Base-by-base conservation (phyloP, 495 filamentous ascomycete genomes). In the Lasiosphaeria miniovina region DNA sequence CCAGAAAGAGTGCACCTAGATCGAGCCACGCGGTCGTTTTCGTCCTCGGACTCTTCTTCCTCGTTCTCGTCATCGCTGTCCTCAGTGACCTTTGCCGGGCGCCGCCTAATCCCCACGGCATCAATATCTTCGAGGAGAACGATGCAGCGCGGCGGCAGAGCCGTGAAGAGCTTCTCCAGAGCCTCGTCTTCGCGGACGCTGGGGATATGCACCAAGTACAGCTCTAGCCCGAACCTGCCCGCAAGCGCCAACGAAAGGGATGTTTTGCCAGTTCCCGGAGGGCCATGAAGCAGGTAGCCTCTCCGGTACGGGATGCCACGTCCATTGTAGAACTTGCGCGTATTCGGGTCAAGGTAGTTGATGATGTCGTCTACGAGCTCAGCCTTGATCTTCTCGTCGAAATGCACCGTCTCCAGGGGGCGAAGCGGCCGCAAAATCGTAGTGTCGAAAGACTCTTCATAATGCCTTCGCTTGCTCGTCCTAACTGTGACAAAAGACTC, bases 301-400 rank as follows among this genome's bases (percentile, higher is more conserved):
- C 85, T 73, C 3, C 85, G 78, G 64, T 89, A 89, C 0, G 86
- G 86, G 61, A 89, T 83, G 32, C 84, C 85, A 36, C 85, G 82
- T n/a, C 78, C 71, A 33, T 84, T 80, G 68, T 93, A 94, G 79
- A 87, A 90, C 49, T 80, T 75, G 45, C 83, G 78, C 7, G 87
- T 91, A 9, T 79, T 73, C 0, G 87, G 85, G 59, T 91, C 86
- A 6, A 96, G 77, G 64, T 93, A 96, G 60, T 91, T 89, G 59
- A 85, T 85, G 63, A 94, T 88, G 67, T 96, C 91, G 36, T 75
- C 68, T 4, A 95, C 72, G 34, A 96, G 80, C 8, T 74, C 79
- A 6, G 79, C 68, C 73, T 96, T 96, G 66, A 86, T 77, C 7
- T 72, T 61, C 51, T 79, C 75, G 59, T 79, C 76, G 57, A 81